phyloP scores from a whole-genome alignment of 2,329 filamentous ascomycete genomes.

The Atkinsonella texensis region DNA sequence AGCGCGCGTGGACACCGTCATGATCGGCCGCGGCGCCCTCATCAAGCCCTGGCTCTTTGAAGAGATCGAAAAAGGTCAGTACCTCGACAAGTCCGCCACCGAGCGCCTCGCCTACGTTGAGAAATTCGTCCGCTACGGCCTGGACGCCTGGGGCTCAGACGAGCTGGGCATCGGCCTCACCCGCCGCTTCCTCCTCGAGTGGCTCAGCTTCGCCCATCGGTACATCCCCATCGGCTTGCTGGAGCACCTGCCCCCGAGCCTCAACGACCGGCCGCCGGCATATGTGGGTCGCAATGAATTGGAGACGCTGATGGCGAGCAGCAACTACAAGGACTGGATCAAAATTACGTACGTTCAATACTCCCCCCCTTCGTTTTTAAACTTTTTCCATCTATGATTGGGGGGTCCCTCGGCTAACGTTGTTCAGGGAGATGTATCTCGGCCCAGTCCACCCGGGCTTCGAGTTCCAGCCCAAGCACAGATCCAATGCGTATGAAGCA shows the following conservation, averaged over 20 bases:
- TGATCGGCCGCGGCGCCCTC: slow-evolving; percentile 91
- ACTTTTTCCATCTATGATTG: no score
- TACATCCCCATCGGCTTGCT: slow-evolving; percentile 86
- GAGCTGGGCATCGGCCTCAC: slow-evolving; percentile 89
- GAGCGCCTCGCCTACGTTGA: slow-evolving; percentile 80
- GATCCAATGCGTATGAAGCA: slow-evolving; percentile 80
- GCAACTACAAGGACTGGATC: slow-evolving; percentile 95
- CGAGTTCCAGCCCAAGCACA: slow-evolving; percentile 94
- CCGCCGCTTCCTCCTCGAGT: slow-evolving; percentile 84
- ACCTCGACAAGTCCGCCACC: slow-evolving; percentile 84
- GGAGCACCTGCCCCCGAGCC: slow-evolving; percentile 73
- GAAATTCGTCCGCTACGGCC: slow-evolving; percentile 78
- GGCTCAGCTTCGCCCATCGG: slow-evolving; percentile 83
- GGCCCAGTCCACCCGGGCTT: slow-evolving; percentile 84
- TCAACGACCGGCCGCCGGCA: slow-evolving; percentile 80
- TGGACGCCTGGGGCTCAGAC: slow-evolving; percentile 92
- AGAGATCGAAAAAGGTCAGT: slow-evolving; percentile 83
- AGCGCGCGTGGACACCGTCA: slow-evolving; percentile 78
- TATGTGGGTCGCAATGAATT: slow-evolving; percentile 79
- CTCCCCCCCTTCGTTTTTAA: background rate
- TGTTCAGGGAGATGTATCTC: slow-evolving; percentile 86
- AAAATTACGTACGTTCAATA: slow-evolving; percentile 70
- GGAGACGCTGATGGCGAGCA: slow-evolving; percentile 84
- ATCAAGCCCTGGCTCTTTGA: slow-evolving; percentile 99
- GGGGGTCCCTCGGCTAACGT: background rate